Percentiles rank a stretch among this genome's conserved stretches.
Conservation (phyloP, 176 grass and related monocot genomes). For the Oryza rufipogon region DNA sequence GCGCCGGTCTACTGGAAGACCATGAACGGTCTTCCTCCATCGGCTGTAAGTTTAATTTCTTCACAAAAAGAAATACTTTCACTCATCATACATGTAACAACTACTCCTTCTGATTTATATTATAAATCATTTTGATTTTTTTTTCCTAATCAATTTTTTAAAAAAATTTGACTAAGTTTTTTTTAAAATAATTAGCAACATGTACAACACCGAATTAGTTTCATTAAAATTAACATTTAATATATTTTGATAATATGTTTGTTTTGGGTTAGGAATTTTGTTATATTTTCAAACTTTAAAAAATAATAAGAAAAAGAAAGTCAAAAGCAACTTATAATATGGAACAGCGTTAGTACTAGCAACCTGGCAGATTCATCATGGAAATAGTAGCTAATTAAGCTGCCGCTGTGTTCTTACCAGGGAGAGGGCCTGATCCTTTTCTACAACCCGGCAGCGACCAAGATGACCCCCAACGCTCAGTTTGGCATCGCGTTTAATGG, state of each 20-base stretch:
- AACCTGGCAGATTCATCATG: not conserved
- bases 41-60: slow-evolving; percentile 54
- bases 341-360: not conserved
- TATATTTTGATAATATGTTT: too few species aligned
- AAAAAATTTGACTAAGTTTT: too few species aligned
- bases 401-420: slow-evolving; percentile 29
- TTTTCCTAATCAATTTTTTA: too few species aligned
- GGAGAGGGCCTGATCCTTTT: slow-evolving; percentile 82
- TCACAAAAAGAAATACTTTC: not conserved
- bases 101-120: too few species aligned
- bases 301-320: too few species aligned
- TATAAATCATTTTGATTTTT: too few species aligned
- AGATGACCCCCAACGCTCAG: slow-evolving; percentile 57
- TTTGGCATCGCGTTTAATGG: slow-evolving; percentile 92
- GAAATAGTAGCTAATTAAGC: not conserved
- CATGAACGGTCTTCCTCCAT: slow-evolving; percentile 66
- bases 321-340: too few species aligned
- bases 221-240: too few species aligned
- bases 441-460: slow-evolving; percentile 77
- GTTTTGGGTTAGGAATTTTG: too few species aligned
- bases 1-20: slow-evolving; percentile 93
- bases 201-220: too few species aligned
- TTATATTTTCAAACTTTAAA: too few species aligned
- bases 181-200: too few species aligned
- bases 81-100: not conserved